phyloP scores from a whole-genome alignment of 768 basidiomycete species.

The Steccherinum ochraceum region DNA sequence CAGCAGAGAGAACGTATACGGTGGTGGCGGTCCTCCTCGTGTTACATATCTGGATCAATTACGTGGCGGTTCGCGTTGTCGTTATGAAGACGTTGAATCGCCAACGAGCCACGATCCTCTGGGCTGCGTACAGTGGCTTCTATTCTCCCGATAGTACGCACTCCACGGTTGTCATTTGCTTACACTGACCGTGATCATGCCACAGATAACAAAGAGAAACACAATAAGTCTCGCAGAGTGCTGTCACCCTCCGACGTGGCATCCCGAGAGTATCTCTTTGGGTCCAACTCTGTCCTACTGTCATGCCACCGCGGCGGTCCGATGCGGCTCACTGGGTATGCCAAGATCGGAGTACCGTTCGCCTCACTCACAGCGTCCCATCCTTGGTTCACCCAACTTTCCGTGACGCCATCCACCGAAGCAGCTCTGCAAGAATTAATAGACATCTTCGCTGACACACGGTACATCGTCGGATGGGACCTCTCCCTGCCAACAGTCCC shows the following conservation, averaged over 20 bases:
- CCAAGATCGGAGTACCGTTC: slow-evolving; percentile 45
- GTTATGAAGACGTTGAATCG: slow-evolving; percentile 52
- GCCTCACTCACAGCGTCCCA: slow-evolving; percentile 21
- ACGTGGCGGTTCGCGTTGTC: slow-evolving; percentile 52
- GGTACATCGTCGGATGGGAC: slow-evolving; percentile 50
- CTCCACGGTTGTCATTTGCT: background rate
- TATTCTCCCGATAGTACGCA: no score
- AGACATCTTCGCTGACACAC: slow-evolving; percentile 35
- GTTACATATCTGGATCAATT: slow-evolving; percentile 53
- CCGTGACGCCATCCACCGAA: no score
- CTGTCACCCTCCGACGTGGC: slow-evolving; percentile 34
- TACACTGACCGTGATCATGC: slow-evolving; percentile 1
- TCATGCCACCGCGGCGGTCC: no score
- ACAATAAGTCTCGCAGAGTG: background rate
- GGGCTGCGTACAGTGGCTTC: slow-evolving; percentile 37
- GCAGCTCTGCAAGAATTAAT: slow-evolving; percentile 26
- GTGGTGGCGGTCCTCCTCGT: slow-evolving; percentile 44
- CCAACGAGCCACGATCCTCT: slow-evolving; percentile 50
- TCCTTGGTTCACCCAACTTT: background rate
- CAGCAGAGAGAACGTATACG: slow-evolving; percentile 40
- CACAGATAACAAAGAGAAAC: background rate
- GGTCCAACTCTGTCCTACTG: slow-evolving; percentile 30
- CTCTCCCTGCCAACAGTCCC: background rate
- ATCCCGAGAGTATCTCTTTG: slow-evolving; percentile 39
- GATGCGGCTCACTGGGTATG: slow-evolving; percentile 44